Evolutionary conservation across 225 moss, liverwort and hornwort species (phyloP).

Genomic region (Polytrichum commune): DNA sequence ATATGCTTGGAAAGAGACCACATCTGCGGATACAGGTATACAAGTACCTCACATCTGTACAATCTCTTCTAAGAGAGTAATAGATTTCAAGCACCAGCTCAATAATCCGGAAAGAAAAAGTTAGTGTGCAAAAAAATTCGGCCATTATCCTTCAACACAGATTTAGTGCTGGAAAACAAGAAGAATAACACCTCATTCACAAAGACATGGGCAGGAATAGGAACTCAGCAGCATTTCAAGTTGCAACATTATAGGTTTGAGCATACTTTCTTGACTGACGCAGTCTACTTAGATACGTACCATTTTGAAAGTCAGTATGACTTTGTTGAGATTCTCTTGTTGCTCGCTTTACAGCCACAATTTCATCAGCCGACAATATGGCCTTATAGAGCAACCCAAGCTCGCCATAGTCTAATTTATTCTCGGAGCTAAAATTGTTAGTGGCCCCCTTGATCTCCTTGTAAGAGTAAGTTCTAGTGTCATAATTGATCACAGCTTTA

Average conservation of each 20-base stretch:
- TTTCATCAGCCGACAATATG: conserved; percentile 26
- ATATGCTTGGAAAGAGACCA: too few species aligned
- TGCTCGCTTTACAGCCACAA: conserved; percentile 50
- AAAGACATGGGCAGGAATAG: too few species aligned
- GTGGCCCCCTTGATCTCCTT: conserved; percentile 47
- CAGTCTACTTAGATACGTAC: conserved; percentile 5
- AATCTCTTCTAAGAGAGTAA: too few species aligned
- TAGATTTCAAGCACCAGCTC: not conserved
- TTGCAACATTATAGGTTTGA: too few species aligned
- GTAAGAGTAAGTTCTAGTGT: conserved; percentile 16
- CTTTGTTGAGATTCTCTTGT: conserved; percentile 44
- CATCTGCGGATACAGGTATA: too few species aligned
- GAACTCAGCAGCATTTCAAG: too few species aligned
- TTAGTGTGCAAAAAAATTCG: too few species aligned
- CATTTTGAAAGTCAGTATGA: conserved; percentile 37
- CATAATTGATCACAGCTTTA: conserved; percentile 13
- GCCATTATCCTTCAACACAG: too few species aligned
- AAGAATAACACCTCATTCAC: too few species aligned
- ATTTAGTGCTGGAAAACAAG: too few species aligned
- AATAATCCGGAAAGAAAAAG: not conserved
- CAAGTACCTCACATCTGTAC: too few species aligned
- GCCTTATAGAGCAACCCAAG: conserved; percentile 38
- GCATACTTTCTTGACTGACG: too few species aligned
- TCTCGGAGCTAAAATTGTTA: conserved; percentile 30
- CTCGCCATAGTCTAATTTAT: conserved; percentile 45